Evolutionary conservation across 768 basidiomycete species (phyloP).

Genomic region (Hygrophorus russula): DNA sequence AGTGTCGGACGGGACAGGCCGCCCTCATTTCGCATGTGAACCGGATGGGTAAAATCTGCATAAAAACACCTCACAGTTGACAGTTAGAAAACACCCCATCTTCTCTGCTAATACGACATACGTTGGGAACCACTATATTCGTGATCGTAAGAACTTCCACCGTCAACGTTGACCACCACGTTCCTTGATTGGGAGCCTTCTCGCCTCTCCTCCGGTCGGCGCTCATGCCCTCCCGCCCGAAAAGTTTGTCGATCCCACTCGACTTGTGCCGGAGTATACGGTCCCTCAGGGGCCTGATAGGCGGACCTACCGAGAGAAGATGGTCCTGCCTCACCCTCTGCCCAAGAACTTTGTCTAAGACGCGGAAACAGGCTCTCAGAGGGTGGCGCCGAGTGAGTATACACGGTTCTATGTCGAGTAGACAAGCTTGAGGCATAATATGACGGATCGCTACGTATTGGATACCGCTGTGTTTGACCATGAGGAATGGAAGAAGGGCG

Average conservation of each 20-base stretch:
- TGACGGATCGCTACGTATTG: constrained; percentile 21
- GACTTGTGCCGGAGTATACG: constrained; percentile 9
- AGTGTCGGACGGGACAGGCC: too few species aligned
- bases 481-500: constrained; percentile 3
- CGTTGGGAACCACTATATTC: too few species aligned
- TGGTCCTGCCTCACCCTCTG: constrained; percentile 35
- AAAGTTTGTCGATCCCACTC: constrained; percentile 8
- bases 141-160: too few species aligned
- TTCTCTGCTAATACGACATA: too few species aligned
- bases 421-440: constrained; percentile 18
- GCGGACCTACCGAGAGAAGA: constrained; percentile 20
- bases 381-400: constrained; percentile 10
- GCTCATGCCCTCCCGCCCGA: constrained; percentile 2
- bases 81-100: too few species aligned
- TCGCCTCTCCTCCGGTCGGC: not conserved
- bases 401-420: constrained; percentile 12
- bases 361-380: constrained; percentile 10
- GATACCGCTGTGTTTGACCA: constrained; percentile 16
- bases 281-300: constrained; percentile 8
- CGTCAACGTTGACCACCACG: too few species aligned
- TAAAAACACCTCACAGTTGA: too few species aligned
- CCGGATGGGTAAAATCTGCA: too few species aligned
- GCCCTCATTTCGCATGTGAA: too few species aligned
- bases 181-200: too few species aligned
- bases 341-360: constrained; percentile 18